phyloP scores from a whole-genome alignment of 805 yeast genomes.

The Clavispora fructus region DNA sequence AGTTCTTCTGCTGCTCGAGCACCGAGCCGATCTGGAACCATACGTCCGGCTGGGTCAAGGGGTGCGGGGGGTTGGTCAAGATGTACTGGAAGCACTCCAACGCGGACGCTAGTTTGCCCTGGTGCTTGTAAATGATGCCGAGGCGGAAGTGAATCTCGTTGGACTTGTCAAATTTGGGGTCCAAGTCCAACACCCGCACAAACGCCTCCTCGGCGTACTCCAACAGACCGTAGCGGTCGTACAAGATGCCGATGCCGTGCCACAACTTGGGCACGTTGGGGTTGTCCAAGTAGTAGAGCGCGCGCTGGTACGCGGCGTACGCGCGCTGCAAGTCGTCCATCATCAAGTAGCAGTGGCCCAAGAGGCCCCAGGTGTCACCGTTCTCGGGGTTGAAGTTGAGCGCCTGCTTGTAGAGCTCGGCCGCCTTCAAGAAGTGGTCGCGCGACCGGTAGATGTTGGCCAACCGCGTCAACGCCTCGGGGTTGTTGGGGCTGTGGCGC shows the following conservation, averaged over 20 bases:
- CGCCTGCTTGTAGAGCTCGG: slow-evolving; percentile 88
- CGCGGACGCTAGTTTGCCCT: slow-evolving; percentile 78
- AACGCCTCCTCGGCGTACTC: slow-evolving; percentile 99
- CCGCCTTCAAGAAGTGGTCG: slow-evolving; percentile 90
- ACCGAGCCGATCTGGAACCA: slow-evolving; percentile 99
- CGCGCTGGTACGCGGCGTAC: slow-evolving; percentile 94
- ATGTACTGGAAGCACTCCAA: slow-evolving; percentile 94
- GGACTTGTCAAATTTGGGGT: slow-evolving; percentile 93
- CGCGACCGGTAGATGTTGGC: slow-evolving; percentile 86
- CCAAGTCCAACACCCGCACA: slow-evolving; percentile 90
- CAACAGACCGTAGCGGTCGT: slow-evolving; percentile 91
- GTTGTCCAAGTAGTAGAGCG: slow-evolving; percentile 82
- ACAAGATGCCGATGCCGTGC: slow-evolving; percentile 97
- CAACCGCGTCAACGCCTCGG: slow-evolving; percentile 76
- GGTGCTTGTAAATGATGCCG: slow-evolving; percentile 95
- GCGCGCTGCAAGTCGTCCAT: slow-evolving; percentile 94
- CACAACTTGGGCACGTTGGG: slow-evolving; percentile 95
- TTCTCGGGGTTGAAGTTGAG: slow-evolving; percentile 75
- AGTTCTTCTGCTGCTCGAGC: slow-evolving; percentile 88
- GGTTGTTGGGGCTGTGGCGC: slow-evolving; percentile 78
- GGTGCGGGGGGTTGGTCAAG: slow-evolving; percentile 86
- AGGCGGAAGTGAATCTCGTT: slow-evolving; percentile 93
- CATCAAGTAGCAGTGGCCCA: slow-evolving; percentile 96
- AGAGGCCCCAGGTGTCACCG: slow-evolving; percentile 95
- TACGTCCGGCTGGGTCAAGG: slow-evolving; percentile 92